Percentiles rank a stretch among this genome's conserved stretches.
These are phyloP conservation scores for Tulasnella sp. DNA, from an alignment of 768 basidiomycete genomes.

Conservation along the genomic window DNA sequence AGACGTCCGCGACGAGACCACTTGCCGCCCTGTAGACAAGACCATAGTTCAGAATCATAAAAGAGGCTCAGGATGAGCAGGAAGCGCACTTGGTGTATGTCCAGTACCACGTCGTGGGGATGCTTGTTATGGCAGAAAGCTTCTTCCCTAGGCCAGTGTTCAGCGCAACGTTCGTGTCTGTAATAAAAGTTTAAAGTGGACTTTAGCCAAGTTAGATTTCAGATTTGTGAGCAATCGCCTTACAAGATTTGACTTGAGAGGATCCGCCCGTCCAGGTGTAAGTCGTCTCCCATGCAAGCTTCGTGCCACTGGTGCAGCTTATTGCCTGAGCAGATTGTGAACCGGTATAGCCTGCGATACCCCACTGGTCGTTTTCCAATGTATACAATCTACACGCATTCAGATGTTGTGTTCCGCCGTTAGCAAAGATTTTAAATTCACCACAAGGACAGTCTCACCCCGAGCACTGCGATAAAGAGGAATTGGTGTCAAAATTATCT, in stretches of 20 bases:
- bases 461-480: too few species aligned
- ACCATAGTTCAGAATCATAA: too few species aligned
- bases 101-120: background rate
- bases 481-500: too few species aligned
- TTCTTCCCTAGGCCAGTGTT: background rate
- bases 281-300: background rate
- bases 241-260: slow-evolving; percentile 5
- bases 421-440: background rate
- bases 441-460: too few species aligned
- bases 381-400: too few species aligned
- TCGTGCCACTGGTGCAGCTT: background rate
- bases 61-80: too few species aligned
- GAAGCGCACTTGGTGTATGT: background rate
- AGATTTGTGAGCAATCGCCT: background rate
- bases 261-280: slow-evolving; percentile 3
- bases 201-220: background rate
- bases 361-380: background rate
- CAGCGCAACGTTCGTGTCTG: slow-evolving; percentile 1
- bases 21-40: too few species aligned
- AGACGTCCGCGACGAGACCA: slow-evolving; percentile 3
- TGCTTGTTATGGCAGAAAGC: background rate
- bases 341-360: background rate
- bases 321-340: background rate
- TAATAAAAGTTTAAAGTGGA: background rate
- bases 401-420: background rate